Conservation (phyloP, 2,329 filamentous ascomycete genomes). For the Epichloe sibirici region DNA sequence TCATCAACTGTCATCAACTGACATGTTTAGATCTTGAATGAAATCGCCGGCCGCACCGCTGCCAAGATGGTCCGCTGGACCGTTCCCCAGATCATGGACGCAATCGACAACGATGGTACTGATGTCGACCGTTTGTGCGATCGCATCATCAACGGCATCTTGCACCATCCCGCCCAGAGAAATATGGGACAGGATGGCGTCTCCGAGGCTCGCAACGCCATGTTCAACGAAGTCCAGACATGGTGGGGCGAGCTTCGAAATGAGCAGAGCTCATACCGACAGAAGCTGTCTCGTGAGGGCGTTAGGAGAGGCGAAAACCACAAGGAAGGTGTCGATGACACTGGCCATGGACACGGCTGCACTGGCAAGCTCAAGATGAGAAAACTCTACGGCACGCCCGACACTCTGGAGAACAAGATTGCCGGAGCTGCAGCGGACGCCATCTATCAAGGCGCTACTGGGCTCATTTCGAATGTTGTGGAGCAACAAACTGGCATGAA, state of each 20-base stretch:
- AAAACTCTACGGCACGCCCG: slow-evolving; percentile 44
- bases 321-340: slow-evolving; percentile 72
- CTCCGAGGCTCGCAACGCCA: slow-evolving; percentile 56
- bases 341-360: slow-evolving; percentile 77
- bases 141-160: slow-evolving; percentile 68
- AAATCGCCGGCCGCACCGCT: slow-evolving; percentile 73
- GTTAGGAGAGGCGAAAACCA: slow-evolving; percentile 72
- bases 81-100: slow-evolving; percentile 78
- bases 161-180: slow-evolving; percentile 79
- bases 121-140: slow-evolving; percentile 60
- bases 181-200: slow-evolving; percentile 57
- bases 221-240: slow-evolving; percentile 68
- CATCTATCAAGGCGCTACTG: slow-evolving; percentile 45
- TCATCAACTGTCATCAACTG: background rate
- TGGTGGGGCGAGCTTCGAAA: slow-evolving; percentile 69
- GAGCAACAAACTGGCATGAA: slow-evolving; percentile 33
- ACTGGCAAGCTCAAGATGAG: slow-evolving; percentile 66
- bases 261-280: slow-evolving; percentile 52
- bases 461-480: slow-evolving; percentile 35
- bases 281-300: slow-evolving; percentile 65
- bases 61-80: slow-evolving; percentile 71
- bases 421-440: slow-evolving; percentile 42
- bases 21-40: slow-evolving; percentile 58
- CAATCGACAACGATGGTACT: slow-evolving; percentile 66
- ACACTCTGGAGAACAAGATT: slow-evolving; percentile 43